These are phyloP conservation scores for Leishmania arabica DNA, from an alignment of 208 protist genomes.

Conservation along the genomic window DNA sequence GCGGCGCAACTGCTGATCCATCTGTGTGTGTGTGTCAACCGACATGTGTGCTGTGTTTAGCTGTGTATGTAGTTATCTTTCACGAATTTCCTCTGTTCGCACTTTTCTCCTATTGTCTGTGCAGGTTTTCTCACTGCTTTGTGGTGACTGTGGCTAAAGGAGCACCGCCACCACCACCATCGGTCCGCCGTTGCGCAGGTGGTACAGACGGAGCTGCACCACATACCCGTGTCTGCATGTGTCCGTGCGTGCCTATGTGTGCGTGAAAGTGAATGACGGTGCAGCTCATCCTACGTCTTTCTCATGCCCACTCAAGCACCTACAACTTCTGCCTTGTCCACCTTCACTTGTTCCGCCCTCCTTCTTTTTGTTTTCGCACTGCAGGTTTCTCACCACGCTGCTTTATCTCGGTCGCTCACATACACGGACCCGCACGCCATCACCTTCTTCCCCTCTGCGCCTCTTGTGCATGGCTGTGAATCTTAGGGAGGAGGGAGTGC, in stretches of 20 bases:
- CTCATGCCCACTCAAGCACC: background rate
- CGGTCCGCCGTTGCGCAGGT: background rate
- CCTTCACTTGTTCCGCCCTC: background rate
- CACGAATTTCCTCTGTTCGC: background rate
- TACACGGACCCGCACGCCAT: background rate
- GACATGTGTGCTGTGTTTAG: background rate
- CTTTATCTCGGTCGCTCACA: background rate
- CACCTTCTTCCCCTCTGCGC: background rate
- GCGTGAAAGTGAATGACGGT: background rate
- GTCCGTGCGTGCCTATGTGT: background rate
- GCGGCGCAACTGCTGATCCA: background rate
- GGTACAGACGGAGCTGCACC: background rate
- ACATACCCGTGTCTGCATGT: background rate
- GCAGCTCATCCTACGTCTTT: background rate
- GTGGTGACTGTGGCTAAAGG: background rate
- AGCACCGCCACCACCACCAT: background rate
- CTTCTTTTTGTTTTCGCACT: background rate
- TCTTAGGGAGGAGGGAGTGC: background rate
- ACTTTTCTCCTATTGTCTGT: background rate
- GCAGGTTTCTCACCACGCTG: background rate
- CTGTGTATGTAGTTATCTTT: background rate
- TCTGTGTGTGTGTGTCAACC: background rate
- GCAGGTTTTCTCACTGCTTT: background rate
- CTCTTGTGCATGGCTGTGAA: background rate
- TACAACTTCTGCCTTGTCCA: background rate